Base-by-base conservation (phyloP, 1,284 basidiomycete species). In the Afroboletus lepidellus region DNA sequence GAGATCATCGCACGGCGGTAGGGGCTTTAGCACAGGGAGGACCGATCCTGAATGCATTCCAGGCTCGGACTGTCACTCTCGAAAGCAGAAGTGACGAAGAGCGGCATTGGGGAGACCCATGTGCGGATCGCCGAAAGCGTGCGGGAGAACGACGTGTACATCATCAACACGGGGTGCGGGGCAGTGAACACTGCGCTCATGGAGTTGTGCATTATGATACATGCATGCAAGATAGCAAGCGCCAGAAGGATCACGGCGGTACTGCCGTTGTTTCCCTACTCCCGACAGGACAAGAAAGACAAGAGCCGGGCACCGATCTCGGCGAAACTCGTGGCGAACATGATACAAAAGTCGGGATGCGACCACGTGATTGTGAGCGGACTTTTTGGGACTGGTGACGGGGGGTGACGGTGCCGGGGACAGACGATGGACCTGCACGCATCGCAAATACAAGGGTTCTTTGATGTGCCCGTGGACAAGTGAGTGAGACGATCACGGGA, bases 391-490 rank as follows among this genome's bases (percentile, higher is more conserved):
- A 38, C 34, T 25, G 34, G 38, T 16, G 48, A 52, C 24, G 2
- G n/a, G 38, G 34, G 8, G 29, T 36, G 46, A 54, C 50, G 53
- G 56, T 23, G 44, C 30, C 44, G 51, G 41, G 42, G 50, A 43
- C 46, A 98, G 96, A 98, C 94, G 27, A 99, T 96, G 94, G 95
- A 97, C 74, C 75, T 98, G 63, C 94, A 98, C 69, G 94, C 95
- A 43, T 94, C 92, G n/a, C 95, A 97, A 69, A 98, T 98, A 59
- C 95, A 99, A 74, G 97, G 97, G 32, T 99, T 99, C 79, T 99
- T 99, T 72, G 96, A 99, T 72, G 96, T 98, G n/a, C 97, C 97
- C 16, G 96, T 99, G 57, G 96, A 99, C 80, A 98, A 98, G 94
- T 97, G 71, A 81, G 93, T 85, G 39, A 41, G 46, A 47, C 50